Conservation (phyloP, 495 filamentous ascomycete species). For the Neurospora discreta region DNA sequence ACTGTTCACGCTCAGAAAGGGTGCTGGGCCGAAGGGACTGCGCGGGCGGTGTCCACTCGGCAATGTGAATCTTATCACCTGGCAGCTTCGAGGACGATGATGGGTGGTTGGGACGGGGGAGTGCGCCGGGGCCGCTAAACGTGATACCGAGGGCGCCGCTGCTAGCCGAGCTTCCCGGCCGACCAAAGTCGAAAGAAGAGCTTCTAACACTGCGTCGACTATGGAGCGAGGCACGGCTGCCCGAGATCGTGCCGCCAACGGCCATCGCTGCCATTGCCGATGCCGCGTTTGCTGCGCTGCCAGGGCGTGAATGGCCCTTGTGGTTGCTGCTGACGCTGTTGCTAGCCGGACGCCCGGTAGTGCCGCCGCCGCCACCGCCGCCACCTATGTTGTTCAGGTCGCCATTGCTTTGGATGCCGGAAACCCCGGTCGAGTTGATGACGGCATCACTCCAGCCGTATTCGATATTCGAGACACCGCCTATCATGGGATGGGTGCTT, state of each 20-base stretch:
- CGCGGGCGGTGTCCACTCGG: conserved; percentile 87
- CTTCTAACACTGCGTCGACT: conserved; percentile 31
- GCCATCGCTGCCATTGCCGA: conserved; percentile 3
- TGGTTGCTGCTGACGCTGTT: conserved; percentile 11
- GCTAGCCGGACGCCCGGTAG: conserved; percentile 12
- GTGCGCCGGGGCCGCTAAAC: conserved; percentile 24
- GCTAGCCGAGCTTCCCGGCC: conserved; percentile 41
- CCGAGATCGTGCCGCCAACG: not conserved
- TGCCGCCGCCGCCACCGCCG: conserved; percentile 23
- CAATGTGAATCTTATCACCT: conserved; percentile 74
- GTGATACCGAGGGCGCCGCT: conserved; percentile 51
- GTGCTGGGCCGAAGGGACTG: conserved; percentile 79
- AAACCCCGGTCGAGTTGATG: conserved; percentile 51
- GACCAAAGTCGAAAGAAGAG: conserved; percentile 30
- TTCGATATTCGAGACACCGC: conserved; percentile 92
- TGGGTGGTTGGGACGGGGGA: not conserved
- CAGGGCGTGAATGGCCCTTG: conserved; percentile 29
- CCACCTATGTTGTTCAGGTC: conserved; percentile 40
- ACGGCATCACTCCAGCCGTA: conserved; percentile 93
- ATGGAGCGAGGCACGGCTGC: conserved; percentile 29
- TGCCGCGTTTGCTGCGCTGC: conserved; percentile 25
- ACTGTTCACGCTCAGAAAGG: conserved; percentile 68
- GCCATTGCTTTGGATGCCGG: not conserved
- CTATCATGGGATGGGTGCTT: conserved; percentile 83
- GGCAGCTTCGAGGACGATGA: conserved; percentile 45